phyloP scores from a whole-genome alignment of 768 basidiomycete species.

The Gloeopeniophorella convolvens region DNA sequence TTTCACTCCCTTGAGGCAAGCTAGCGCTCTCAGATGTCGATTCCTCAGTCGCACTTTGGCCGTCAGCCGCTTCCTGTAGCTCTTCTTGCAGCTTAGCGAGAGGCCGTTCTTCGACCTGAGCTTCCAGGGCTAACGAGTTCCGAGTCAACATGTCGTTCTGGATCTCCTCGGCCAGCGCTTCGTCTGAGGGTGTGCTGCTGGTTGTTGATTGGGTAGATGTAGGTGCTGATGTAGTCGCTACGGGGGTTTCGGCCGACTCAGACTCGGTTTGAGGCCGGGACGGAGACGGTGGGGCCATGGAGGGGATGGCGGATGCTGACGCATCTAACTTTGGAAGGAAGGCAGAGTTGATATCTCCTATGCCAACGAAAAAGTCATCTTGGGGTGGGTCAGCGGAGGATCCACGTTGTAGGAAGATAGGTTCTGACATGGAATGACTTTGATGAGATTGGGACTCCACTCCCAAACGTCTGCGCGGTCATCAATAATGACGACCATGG shows the following conservation, averaged over 20 bases:
- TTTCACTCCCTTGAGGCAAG: conserved; percentile 3
- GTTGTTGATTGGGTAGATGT: conserved; percentile 2
- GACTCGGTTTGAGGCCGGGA: background rate
- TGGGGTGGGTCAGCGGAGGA: conserved; percentile 20
- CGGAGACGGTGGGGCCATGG: conserved; percentile 11
- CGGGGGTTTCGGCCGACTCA: background rate
- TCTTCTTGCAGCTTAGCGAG: conserved; percentile 84
- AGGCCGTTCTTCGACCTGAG: conserved; percentile 80
- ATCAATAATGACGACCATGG: conserved; percentile 99
- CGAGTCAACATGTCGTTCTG: conserved; percentile 56
- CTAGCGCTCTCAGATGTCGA: background rate
- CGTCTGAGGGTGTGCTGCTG: conserved; percentile 18
- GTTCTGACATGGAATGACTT: conserved; percentile 90
- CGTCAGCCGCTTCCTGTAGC: conserved; percentile 42
- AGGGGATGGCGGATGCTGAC: conserved; percentile 34
- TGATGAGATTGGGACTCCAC: conserved; percentile 92
- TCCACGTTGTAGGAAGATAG: background rate
- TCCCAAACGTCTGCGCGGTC: conserved; percentile 99
- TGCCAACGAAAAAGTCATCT: conserved; percentile 98
- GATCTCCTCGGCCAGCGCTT: conserved; percentile 38
- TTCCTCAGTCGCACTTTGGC: background rate
- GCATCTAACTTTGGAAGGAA: conserved; percentile 80
- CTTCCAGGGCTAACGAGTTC: conserved; percentile 73
- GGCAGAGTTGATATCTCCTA: conserved; percentile 96
- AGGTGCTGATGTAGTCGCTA: background rate